These are phyloP conservation scores for Didymella keratinophila DNA, from an alignment of 2,329 filamentous ascomycete genomes.

Conservation along the genomic window DNA sequence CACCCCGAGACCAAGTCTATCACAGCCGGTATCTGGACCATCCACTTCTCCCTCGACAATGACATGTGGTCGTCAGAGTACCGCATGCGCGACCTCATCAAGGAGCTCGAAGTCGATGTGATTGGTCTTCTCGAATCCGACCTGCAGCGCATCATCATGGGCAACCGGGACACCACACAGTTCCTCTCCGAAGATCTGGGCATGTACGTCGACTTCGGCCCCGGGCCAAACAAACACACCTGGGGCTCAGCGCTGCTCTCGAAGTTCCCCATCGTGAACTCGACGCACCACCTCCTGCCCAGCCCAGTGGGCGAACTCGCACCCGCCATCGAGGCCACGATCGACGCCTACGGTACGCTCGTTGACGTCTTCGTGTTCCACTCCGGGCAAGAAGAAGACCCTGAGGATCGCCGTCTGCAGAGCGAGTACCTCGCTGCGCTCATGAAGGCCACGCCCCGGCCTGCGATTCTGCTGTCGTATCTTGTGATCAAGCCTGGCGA, in stretches of 20 bases:
- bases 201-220: slow-evolving; percentile 98
- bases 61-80: slow-evolving; percentile 98
- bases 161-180: slow-evolving; percentile 94
- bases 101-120: slow-evolving; percentile 96
- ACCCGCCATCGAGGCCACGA: slow-evolving; percentile 94
- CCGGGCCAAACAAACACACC: slow-evolving; percentile 97
- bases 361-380: slow-evolving; percentile 98
- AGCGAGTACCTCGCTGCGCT: slow-evolving; percentile 83
- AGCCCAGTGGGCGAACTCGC: slow-evolving; percentile 94
- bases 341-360: slow-evolving; percentile 88
- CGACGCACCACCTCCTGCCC: slow-evolving; percentile 92
- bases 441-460: slow-evolving; percentile 83
- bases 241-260: slow-evolving; percentile 94
- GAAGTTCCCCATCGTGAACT: slow-evolving; percentile 97
- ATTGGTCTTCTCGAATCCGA: slow-evolving; percentile 94
- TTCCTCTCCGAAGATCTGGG: slow-evolving; percentile 94
- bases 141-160: slow-evolving; percentile 98
- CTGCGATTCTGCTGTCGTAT: slow-evolving; percentile 87
- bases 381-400: slow-evolving; percentile 96
- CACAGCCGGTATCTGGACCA: slow-evolving; percentile 97
- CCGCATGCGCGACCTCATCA: slow-evolving; percentile 88
- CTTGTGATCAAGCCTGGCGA: slow-evolving; percentile 88
- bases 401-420: slow-evolving; percentile 88
- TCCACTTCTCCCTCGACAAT: slow-evolving; percentile 97
- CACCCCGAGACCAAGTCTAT: slow-evolving; percentile 86